A percentile compares a stretch with the other conserved stretches of the same genome.
Conservation (phyloP, 495 filamentous ascomycete species). For the Geopyxis carbonaria region DNA sequence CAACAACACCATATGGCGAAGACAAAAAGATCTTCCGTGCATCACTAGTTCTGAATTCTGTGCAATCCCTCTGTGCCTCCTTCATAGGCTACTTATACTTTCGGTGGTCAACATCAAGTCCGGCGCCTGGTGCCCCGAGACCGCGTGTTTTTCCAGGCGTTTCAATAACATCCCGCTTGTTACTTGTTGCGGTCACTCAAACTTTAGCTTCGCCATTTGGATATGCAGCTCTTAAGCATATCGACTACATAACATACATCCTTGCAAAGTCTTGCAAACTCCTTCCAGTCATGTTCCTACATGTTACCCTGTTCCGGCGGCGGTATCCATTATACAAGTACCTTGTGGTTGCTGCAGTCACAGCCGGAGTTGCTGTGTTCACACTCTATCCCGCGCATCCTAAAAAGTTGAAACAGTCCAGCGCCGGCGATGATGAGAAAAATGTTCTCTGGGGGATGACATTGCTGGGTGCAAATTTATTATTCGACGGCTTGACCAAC, state of each 20-base stretch:
- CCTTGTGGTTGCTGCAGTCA: conserved; percentile 75
- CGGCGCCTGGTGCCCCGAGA: conserved; percentile 28
- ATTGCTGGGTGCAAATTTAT: conserved; percentile 74
- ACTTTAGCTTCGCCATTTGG: conserved; percentile 87
- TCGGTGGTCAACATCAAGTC: conserved; percentile 40
- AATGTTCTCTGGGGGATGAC: conserved; percentile 61
- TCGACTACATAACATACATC: conserved; percentile 98
- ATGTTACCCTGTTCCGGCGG: conserved; percentile 80
- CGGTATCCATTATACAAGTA: conserved; percentile 94
- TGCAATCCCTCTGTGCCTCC: conserved; percentile 83
- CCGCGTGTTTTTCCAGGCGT: conserved; percentile 59
- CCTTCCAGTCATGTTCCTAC: conserved; percentile 90
- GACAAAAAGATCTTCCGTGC: conserved; percentile 67
- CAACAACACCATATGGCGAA: conserved; percentile 74
- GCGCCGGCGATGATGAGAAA: conserved; percentile 31
- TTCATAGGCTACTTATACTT: conserved; percentile 70
- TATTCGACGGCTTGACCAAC: conserved; percentile 93
- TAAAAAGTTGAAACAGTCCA: conserved; percentile 36
- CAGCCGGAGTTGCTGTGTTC: conserved; percentile 83
- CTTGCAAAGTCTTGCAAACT: conserved; percentile 97
- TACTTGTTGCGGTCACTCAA: conserved; percentile 71
- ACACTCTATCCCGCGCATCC: conserved; percentile 60
- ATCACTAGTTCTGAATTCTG: conserved; percentile 85
- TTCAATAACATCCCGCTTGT: conserved; percentile 56
- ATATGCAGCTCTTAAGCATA: conserved; percentile 80